These are phyloP conservation scores for Moniliophthora roreri DNA, from an alignment of 1,284 basidiomycete genomes.

Conservation along the genomic window DNA sequence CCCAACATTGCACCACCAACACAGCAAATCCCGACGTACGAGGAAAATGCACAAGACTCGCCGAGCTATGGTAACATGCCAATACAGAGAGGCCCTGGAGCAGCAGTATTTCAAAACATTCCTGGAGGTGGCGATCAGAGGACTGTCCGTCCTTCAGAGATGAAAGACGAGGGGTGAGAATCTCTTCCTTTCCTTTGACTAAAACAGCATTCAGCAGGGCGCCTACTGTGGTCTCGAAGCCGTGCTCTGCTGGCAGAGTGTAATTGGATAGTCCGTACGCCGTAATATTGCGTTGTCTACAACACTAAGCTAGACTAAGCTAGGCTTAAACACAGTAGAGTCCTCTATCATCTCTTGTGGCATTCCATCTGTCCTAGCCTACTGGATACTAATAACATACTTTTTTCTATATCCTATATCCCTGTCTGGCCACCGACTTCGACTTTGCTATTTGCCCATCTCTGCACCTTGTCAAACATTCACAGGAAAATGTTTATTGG, in stretches of 20 bases:
- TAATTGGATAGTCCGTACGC: constrained; percentile 29
- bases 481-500: constrained; percentile 96
- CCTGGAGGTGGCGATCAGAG: constrained; percentile 50
- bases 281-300: constrained; percentile 59
- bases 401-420: constrained; percentile 14
- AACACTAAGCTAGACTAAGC: constrained; percentile 69
- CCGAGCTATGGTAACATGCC: constrained; percentile 44
- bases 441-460: constrained; percentile 36
- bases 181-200: constrained; percentile 14
- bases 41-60: constrained; percentile 48
- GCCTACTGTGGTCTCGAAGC: constrained; percentile 3
- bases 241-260: constrained; percentile 5
- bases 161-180: constrained; percentile 99
- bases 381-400: constrained; percentile 74
- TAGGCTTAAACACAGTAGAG: constrained; percentile 67
- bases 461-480: constrained; percentile 8
- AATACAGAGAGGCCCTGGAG: constrained; percentile 16
- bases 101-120: constrained; percentile 42
- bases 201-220: constrained; percentile 7
- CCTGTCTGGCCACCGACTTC: constrained; percentile 14
- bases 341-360: constrained; percentile 58
- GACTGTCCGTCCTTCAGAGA: constrained; percentile 85
- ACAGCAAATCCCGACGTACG: constrained; percentile 76
- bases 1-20: constrained; percentile 34
- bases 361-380: constrained; percentile 68